Base-by-base conservation (phyloP, 2,329 filamentous ascomycete species). In the Alternaria conjuncta region DNA sequence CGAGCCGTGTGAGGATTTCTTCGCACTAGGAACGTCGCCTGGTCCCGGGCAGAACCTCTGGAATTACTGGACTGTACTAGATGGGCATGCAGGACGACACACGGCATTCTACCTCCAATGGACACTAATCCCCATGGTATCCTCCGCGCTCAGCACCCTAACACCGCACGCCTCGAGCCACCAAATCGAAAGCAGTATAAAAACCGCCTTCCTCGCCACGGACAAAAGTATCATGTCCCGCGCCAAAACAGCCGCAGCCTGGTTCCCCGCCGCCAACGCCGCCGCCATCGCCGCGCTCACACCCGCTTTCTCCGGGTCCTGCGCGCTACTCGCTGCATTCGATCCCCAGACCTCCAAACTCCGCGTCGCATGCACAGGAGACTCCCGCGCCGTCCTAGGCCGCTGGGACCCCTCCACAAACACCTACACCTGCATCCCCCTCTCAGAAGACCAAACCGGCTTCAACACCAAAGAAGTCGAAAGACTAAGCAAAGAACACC, bases 401-500 rank as follows among this genome's bases (percentile, higher is more conserved):
- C 76, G 82, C 64, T 82, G 83, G 78, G 81, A 84, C 12, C 56
- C 79, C 0, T 73, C 81, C 0, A 58, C 70, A 9, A 79, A 81
- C 0, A 81, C 77, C 20, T 91, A 89, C 82, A 75, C 82, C 3
- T 82, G 84, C 0, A 82, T 84, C 6, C 81, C 86, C 1, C 82
- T 92, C 15, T 90, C 88, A 11, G 78, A 82, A 12, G 90, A 92
- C 74, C 90, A 92, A 71, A 91, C 88, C 0, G 89, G 89, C 46
- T 85, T 85, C 70, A 92, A 90, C 65, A 66, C 80, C 51, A 81
- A 83, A 54, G 90, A 92, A 77, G 82, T 86, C 3, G 81, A 79
- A 2, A 81, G 89, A 2, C 78, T 92, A 13, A 74, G 82, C 10
- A 77, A 76, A 1, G 86, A 87, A 54, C 90, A 92, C 73, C 90